Evolutionary conservation across 108 stramenopile species (phyloP), one percentile per base, ranked within the genome.

Genomic region (Conticribra weissflogii): DNA sequence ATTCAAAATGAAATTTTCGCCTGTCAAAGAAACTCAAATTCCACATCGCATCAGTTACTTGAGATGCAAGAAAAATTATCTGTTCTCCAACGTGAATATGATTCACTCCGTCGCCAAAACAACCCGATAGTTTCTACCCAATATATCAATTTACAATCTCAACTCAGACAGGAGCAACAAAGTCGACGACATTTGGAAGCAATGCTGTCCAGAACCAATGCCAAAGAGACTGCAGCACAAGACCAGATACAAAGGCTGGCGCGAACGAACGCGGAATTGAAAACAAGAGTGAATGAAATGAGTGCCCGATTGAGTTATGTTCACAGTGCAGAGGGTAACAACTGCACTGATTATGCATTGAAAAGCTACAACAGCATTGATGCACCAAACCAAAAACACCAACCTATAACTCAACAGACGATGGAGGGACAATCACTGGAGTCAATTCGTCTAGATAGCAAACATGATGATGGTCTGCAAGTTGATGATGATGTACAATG

Each of bases 1-100:
- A 63, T 78, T 25, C 77, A 66, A 54, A 68, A 71, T 44, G 69
- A 78, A 56, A 30, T 78, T 5, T 64, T 60, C 28, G 25, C 4
- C 2, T 71, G 69, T 4, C 77, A 66, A 47, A 68, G 77, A 17
- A 78, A 54, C 48, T 63, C 77, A 23, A 66, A 62, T 0, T 45
- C 77, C 0, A 52, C 55, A 14, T 78, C 69, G 12, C 55, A 78
- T 24, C 69, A 78, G 24, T n/a, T 78, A 29, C 29, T 78, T 17
- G 17, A 49, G 46, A 30, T 78, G 8, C 68, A 64, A 18, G 64
- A 78, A 34, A 48, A 71, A 45, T 71, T 64, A 44, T 54, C 64
- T 24, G 29, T 24, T 31, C 27, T 66, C 3, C 73, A 61, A 54
- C 34, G 44, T 32, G 58, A 52, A 44, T 25, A 5, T 0, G 58